A percentile compares a stretch with the other conserved stretches of the same genome.
These are phyloP conservation scores for Phytophthora pinifolia DNA, from an alignment of 352 stramenopile genomes.

Conservation along the genomic window DNA sequence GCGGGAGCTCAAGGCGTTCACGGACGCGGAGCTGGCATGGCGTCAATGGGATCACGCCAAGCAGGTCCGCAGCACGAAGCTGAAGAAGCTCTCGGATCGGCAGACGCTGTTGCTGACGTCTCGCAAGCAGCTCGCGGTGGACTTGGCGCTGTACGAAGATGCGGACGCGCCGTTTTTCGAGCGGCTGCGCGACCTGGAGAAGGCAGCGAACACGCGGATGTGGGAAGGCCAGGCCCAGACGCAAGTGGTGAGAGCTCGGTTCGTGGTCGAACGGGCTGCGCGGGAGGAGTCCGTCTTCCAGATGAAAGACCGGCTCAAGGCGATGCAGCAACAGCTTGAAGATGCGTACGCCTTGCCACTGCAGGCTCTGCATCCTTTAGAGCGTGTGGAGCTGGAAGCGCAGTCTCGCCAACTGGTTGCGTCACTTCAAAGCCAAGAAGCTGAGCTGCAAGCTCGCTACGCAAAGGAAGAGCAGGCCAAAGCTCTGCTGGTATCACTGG, in stretches of 20 bases:
- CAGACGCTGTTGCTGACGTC: conserved; percentile 24
- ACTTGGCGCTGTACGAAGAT: conserved; percentile 48
- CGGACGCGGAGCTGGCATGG: conserved; percentile 47
- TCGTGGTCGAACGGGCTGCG: conserved; percentile 61
- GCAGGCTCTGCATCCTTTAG: conserved; percentile 55
- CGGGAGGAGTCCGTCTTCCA: conserved; percentile 63
- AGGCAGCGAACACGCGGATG: conserved; percentile 43
- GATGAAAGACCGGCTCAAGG: conserved; percentile 43
- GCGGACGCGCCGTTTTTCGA: conserved; percentile 50
- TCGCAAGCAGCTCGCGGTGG: conserved; percentile 41
- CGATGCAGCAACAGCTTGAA: conserved; percentile 44
- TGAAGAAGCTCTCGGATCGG: conserved; percentile 31
- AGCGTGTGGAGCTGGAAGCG: conserved; percentile 41
- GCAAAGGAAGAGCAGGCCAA: conserved; percentile 45
- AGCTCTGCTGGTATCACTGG: conserved; percentile 42
- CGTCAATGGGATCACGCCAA: conserved; percentile 51
- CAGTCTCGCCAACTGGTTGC: conserved; percentile 26
- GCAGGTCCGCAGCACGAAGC: conserved; percentile 37
- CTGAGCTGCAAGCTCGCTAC: conserved; percentile 24
- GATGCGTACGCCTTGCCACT: conserved; percentile 44
- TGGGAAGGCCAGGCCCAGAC: conserved; percentile 57
- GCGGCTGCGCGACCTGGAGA: conserved; percentile 42
- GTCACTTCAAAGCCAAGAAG: conserved; percentile 26
- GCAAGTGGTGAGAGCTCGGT: conserved; percentile 56
- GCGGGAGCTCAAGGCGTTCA: conserved; percentile 39